phyloP scores from a whole-genome alignment of 225 moss, liverwort and hornwort species.

The Anthoceros angustus region DNA sequence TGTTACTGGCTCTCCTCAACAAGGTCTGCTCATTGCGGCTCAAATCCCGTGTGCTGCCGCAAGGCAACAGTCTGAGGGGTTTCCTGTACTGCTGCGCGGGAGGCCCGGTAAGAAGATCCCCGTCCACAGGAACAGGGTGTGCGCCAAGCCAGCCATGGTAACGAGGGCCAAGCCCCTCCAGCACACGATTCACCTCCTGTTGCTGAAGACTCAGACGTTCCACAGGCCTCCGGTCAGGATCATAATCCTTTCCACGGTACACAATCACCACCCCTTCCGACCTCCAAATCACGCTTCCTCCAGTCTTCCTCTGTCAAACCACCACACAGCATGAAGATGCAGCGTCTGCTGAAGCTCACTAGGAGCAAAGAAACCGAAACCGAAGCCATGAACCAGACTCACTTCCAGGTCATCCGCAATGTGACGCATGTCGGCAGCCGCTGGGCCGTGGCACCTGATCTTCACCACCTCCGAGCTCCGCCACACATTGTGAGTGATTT shows the following conservation, averaged over 20 bases:
- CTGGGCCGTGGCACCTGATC: background rate
- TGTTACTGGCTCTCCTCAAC: background rate
- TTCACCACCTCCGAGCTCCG: slow-evolving; percentile 1
- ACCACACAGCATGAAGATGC: background rate
- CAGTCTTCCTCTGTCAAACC: background rate
- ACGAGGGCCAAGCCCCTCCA: background rate
- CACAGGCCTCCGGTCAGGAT: background rate
- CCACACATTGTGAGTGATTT: background rate
- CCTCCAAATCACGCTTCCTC: background rate
- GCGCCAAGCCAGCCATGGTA: background rate
- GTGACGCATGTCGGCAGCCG: background rate
- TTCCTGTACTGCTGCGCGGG: background rate
- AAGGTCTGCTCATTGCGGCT: background rate
- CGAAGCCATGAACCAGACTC: background rate
- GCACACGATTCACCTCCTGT: background rate
- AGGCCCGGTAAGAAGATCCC: background rate
- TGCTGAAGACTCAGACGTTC: background rate
- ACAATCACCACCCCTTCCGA: background rate
- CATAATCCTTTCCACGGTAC: background rate
- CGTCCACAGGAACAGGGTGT: background rate
- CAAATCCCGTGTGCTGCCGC: background rate
- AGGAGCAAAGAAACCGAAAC: background rate
- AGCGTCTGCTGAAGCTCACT: background rate
- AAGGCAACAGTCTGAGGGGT: background rate
- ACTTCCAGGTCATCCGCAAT: slow-evolving; percentile 1